Conservation (phyloP, 148 eudicot species). For the Silene latifolia region DNA sequence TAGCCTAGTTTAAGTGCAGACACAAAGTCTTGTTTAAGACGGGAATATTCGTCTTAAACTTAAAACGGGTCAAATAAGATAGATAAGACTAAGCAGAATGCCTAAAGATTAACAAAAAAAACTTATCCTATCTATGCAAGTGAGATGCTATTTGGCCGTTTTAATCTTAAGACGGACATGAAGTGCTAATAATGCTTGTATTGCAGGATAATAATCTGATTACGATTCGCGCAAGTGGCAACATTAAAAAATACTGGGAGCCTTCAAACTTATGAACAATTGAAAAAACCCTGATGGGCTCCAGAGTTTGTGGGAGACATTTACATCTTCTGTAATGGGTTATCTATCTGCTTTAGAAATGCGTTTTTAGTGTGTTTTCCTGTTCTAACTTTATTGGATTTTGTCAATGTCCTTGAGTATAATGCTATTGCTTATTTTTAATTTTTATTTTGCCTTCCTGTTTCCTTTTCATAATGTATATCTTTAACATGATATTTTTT, state of each 20-base stretch:
- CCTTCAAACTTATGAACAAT: background rate
- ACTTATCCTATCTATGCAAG: too few species aligned
- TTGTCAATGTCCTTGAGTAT: slow-evolving; percentile 10
- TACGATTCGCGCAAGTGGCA: too few species aligned
- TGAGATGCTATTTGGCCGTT: too few species aligned
- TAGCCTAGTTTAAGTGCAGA: too few species aligned
- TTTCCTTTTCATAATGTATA: background rate
- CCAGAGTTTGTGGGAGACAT: slow-evolving; percentile 8
- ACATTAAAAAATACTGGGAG: too few species aligned
- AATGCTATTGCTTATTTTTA: slow-evolving; percentile 8
- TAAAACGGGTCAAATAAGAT: too few species aligned
- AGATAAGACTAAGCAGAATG: too few species aligned
- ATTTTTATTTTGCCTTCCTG: background rate
- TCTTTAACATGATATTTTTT: background rate
- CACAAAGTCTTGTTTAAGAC: too few species aligned
- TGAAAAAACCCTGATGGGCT: background rate
- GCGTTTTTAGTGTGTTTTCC: background rate
- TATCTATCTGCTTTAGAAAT: slow-evolving; percentile 9
- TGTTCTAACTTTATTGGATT: slow-evolving; percentile 16
- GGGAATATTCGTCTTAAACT: too few species aligned
- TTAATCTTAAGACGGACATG: too few species aligned
- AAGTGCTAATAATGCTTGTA: too few species aligned
- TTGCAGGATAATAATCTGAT: background rate
- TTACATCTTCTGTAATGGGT: slow-evolving; percentile 7
- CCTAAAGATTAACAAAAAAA: too few species aligned